Evolutionary conservation across 176 grass and related monocot genomes (phyloP).

Genomic region (Carex cristatella): DNA sequence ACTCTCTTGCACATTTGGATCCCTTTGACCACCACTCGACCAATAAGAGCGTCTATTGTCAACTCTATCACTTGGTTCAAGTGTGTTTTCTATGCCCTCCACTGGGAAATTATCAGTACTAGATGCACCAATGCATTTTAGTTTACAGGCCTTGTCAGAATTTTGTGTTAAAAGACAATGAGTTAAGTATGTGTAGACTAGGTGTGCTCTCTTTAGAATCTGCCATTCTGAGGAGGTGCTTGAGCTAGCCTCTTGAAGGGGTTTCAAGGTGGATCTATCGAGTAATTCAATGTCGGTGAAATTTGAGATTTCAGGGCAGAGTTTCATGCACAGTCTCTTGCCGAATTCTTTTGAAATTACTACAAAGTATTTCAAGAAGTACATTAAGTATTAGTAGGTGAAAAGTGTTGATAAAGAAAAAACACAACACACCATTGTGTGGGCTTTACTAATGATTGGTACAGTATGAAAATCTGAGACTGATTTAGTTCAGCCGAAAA

Average conservation of each 20-base stretch:
- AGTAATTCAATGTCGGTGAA: slow-evolving; percentile 29
- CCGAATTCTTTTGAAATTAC: slow-evolving; percentile 51
- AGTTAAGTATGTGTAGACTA: slow-evolving; percentile 45
- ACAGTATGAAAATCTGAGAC: background rate
- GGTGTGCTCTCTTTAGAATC: slow-evolving; percentile 36
- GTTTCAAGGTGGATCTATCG: slow-evolving; percentile 21
- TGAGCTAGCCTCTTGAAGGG: slow-evolving; percentile 27
- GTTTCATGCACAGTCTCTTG: slow-evolving; percentile 41
- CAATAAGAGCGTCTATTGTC: slow-evolving; percentile 57
- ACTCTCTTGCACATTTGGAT: slow-evolving; percentile 43
- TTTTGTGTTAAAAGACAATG: slow-evolving; percentile 33
- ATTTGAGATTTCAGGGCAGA: slow-evolving; percentile 54
- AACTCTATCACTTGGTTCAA: slow-evolving; percentile 30
- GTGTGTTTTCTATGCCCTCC: slow-evolving; percentile 73
- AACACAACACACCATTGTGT: background rate
- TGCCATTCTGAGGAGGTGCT: slow-evolving; percentile 30
- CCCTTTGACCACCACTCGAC: slow-evolving; percentile 63
- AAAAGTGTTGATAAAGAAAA: background rate
- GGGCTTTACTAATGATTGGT: no score
- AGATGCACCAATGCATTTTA: slow-evolving; percentile 56
- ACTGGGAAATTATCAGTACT: slow-evolving; percentile 83
- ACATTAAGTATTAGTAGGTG: background rate
- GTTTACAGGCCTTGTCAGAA: slow-evolving; percentile 38
- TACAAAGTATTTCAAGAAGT: slow-evolving; percentile 19
- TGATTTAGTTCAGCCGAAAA: background rate